Evolutionary conservation across 164 flowering plant genomes (phyloP).

Genomic region (Pachysandra terminalis): DNA sequence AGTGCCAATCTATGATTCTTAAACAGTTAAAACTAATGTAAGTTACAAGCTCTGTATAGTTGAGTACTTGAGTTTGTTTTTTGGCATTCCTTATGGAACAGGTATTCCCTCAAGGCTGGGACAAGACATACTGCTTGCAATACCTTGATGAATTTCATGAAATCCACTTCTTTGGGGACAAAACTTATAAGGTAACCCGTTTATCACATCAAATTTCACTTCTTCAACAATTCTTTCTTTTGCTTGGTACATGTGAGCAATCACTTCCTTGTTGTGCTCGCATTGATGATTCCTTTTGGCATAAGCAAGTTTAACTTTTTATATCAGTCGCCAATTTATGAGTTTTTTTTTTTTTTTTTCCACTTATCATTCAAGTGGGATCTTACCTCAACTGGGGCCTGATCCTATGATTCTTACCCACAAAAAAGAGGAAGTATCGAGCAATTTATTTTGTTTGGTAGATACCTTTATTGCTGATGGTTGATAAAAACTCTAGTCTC

Average conservation of each 20-base stretch:
- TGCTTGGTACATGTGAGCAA: background rate
- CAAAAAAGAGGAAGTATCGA: background rate
- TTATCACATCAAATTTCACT: background rate
- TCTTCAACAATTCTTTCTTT: background rate
- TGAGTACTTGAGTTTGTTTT: background rate
- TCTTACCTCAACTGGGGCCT: no score
- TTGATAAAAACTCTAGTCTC: background rate
- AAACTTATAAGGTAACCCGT: conserved; percentile 78
- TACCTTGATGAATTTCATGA: conserved; percentile 81
- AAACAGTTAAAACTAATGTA: background rate
- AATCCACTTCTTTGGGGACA: conserved; percentile 98
- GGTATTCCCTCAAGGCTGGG: conserved; percentile 99
- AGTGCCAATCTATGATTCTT: background rate
- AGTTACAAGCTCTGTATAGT: no score
- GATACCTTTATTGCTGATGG: background rate
- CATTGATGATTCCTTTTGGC: background rate
- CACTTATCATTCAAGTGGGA: no score
- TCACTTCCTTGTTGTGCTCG: background rate
- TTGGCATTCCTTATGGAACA: conserved; percentile 26
- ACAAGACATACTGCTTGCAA: conserved; percentile 90
- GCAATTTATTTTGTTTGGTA: no score
- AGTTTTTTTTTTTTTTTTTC: no score
- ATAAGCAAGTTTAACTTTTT: background rate
- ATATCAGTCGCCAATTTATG: background rate
- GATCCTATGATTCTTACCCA: no score